Evolutionary conservation across 1,139 yeast species (phyloP).

Genomic region (Hyphopichia fennica): DNA sequence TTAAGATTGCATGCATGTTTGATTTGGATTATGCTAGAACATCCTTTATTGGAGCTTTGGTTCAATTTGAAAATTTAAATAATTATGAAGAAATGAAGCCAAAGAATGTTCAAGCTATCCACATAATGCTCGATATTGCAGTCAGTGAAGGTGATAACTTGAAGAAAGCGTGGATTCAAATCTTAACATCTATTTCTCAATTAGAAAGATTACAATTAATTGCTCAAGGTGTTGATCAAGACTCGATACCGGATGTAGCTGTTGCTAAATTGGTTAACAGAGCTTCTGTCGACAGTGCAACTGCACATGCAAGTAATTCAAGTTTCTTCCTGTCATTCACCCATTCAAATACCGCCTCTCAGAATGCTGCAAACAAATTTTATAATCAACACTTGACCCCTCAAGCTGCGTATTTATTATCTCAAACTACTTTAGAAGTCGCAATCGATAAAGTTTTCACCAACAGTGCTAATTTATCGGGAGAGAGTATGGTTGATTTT

Average conservation of each 20-base stretch:
- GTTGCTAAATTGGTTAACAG: slow-evolving; percentile 67
- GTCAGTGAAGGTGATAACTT: slow-evolving; percentile 74
- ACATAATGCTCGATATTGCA: slow-evolving; percentile 73
- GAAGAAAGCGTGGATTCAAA: slow-evolving; percentile 76
- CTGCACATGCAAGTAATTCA: slow-evolving; percentile 39
- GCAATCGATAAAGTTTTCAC: slow-evolving; percentile 86
- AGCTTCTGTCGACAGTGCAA: slow-evolving; percentile 53
- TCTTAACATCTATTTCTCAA: slow-evolving; percentile 82
- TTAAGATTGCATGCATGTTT: slow-evolving; percentile 81
- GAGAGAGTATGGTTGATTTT: slow-evolving; percentile 83
- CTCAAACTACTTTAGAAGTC: slow-evolving; percentile 77
- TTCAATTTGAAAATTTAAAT: slow-evolving; percentile 80
- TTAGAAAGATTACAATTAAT: slow-evolving; percentile 86
- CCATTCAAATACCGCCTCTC: slow-evolving; percentile 35
- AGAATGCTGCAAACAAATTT: slow-evolving; percentile 42
- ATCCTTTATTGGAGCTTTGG: slow-evolving; percentile 86
- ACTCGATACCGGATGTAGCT: slow-evolving; percentile 81
- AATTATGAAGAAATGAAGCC: slow-evolving; percentile 75
- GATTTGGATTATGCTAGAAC: slow-evolving; percentile 82
- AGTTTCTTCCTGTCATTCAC: slow-evolving; percentile 51
- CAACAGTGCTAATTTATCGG: slow-evolving; percentile 75
- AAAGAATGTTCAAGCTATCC: slow-evolving; percentile 81
- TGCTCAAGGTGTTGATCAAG: slow-evolving; percentile 86
- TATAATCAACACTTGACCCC: slow-evolving; percentile 46
- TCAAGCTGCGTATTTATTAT: slow-evolving; percentile 49